phyloP scores from a whole-genome alignment of 305 asterid species.

The Rubia balearica region DNA sequence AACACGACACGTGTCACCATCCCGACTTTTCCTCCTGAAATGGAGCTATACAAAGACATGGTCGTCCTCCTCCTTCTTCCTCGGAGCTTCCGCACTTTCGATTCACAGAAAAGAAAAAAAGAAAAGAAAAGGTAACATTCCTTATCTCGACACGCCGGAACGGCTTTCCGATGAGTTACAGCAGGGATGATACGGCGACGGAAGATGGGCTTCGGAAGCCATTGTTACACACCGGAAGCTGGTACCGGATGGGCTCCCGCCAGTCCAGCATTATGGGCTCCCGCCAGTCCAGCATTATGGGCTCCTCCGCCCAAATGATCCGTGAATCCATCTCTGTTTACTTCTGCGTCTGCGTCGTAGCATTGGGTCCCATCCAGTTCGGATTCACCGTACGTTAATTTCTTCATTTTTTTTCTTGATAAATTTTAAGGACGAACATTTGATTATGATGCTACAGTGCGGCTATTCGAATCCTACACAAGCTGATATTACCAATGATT shows the following conservation, averaged over 20 bases:
- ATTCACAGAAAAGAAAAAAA: background rate
- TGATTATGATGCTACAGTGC: slow-evolving; percentile 34
- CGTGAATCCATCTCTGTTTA: slow-evolving; percentile 67
- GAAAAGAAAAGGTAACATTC: background rate
- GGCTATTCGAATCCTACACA: slow-evolving; percentile 86
- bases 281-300: slow-evolving; percentile 52
- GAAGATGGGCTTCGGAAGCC: slow-evolving; percentile 87
- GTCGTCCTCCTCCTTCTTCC: background rate
- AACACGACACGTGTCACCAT: background rate
- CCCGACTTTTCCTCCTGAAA: slow-evolving; percentile 8
- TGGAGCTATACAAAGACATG: background rate
- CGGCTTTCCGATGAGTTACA: slow-evolving; percentile 36
- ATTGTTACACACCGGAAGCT: slow-evolving; percentile 76
- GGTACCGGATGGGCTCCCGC: slow-evolving; percentile 76
- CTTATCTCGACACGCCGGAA: background rate
- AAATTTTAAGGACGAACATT: background rate
- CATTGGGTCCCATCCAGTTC: slow-evolving; percentile 83
- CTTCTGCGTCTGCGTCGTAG: slow-evolving; percentile 64
- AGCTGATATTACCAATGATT: slow-evolving; percentile 53
- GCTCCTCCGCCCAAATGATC: slow-evolving; percentile 44
- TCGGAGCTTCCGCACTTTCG: background rate
- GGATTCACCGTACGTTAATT: slow-evolving; percentile 49
- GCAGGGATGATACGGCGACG: slow-evolving; percentile 30
- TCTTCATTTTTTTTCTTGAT: background rate
- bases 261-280: too few species aligned